A percentile compares a stretch with the other conserved stretches of the same genome.
Evolutionary conservation across 805 yeast species (phyloP).

Genomic region (Cephaloascus fragrans): DNA sequence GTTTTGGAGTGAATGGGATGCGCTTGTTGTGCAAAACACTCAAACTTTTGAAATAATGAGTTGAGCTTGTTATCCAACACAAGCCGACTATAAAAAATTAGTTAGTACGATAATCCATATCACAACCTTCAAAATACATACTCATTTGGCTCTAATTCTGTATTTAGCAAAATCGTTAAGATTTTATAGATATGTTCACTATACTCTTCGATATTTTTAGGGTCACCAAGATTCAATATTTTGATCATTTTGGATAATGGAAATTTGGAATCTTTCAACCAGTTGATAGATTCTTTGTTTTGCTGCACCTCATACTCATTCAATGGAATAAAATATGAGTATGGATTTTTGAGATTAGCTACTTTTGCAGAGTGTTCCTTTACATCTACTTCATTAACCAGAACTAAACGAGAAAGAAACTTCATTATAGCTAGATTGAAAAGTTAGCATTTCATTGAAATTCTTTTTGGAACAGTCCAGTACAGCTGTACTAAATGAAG

Average conservation of each 20-base stretch:
- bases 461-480: too few relatives aligned
- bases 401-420: too few relatives aligned
- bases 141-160: conserved; percentile 6
- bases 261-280: conserved; percentile 1
- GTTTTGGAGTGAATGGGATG: conserved; percentile 21
- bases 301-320: too few relatives aligned
- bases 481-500: too few relatives aligned
- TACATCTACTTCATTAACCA: too few relatives aligned
- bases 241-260: conserved; percentile 15
- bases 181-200: conserved; percentile 25
- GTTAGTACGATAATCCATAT: neutral
- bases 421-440: too few relatives aligned
- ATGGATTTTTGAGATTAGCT: too few relatives aligned
- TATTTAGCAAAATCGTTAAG: conserved; percentile 13
- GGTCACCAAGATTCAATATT: conserved; percentile 16
- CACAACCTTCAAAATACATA: neutral
- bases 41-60: conserved; percentile 14
- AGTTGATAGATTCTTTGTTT: neutral
- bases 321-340: too few relatives aligned
- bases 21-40: conserved; percentile 10
- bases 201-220: conserved; percentile 23
- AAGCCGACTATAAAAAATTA: conserved; percentile 6
- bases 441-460: too few relatives aligned
- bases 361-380: too few relatives aligned
- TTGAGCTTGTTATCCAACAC: conserved; percentile 15